A percentile compares a stretch with the other conserved stretches of the same genome.
Conservation (phyloP, 2,329 filamentous ascomycete species). For the Lasiodiplodia citricola region DNA sequence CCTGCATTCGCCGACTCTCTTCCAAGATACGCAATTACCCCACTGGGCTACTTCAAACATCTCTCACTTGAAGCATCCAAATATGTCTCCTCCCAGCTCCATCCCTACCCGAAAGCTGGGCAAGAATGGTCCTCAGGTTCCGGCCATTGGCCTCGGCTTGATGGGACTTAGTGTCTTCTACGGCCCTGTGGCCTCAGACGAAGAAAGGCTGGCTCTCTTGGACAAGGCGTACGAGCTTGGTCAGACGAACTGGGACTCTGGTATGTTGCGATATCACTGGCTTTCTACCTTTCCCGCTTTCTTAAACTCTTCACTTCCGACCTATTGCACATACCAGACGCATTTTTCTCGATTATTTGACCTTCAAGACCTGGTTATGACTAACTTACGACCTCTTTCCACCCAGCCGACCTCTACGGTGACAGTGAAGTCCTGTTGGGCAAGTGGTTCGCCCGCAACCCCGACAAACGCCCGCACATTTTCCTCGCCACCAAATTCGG, state of each 20-base stretch:
- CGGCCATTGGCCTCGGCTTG: constrained; percentile 58
- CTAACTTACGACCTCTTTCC: background rate
- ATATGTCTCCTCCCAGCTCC: too few relatives aligned
- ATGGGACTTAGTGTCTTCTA: constrained; percentile 59
- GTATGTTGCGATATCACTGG: constrained; percentile 11
- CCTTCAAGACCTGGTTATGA: too few relatives aligned
- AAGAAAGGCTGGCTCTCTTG: constrained; percentile 60
- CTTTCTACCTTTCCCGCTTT: too few relatives aligned
- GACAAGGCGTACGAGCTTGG: constrained; percentile 58
- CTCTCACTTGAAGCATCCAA: too few relatives aligned
- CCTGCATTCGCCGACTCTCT: too few relatives aligned
- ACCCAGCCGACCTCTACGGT: constrained; percentile 36
- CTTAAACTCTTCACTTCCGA: too few relatives aligned
- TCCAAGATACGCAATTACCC: too few relatives aligned
- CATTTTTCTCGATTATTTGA: too few relatives aligned
- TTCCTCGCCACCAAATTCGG: constrained; percentile 61
- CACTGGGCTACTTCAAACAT: too few relatives aligned
- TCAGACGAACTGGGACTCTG: constrained; percentile 58
- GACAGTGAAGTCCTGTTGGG: constrained; percentile 42
- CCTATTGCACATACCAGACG: too few relatives aligned
- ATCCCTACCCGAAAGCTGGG: constrained; percentile 56
- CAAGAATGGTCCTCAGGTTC: constrained; percentile 58
- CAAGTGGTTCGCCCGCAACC: constrained; percentile 40
- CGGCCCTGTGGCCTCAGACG: constrained; percentile 48
- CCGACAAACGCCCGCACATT: constrained; percentile 25